These are phyloP conservation scores for Pilaira anomala DNA, from an alignment of 192 early-diverging fungal genomes.

Conservation along the genomic window DNA sequence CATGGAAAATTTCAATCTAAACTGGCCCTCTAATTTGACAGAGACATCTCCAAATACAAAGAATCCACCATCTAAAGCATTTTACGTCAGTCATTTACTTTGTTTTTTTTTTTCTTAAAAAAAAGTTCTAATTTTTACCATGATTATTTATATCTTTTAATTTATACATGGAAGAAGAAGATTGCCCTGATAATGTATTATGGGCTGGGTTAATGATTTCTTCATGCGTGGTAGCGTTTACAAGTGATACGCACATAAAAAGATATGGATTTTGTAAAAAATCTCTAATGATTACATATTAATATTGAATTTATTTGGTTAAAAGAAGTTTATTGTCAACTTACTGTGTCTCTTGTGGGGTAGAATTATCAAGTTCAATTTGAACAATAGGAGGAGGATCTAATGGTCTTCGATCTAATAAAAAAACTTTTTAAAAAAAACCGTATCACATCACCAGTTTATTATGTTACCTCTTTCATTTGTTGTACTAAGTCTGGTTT, in stretches of 20 bases:
- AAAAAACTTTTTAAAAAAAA: background rate
- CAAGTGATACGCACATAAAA: constrained; percentile 92
- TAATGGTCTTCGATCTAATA: constrained; percentile 24
- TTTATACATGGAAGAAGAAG: constrained; percentile 83
- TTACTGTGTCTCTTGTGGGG: constrained; percentile 20
- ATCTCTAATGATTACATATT: constrained; percentile 12
- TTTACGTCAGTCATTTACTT: background rate
- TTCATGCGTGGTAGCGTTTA: constrained; percentile 67
- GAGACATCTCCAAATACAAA: constrained; percentile 95
- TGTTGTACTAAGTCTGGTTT: constrained; percentile 27
- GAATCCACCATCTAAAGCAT: constrained; percentile 72
- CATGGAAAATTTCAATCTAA: constrained; percentile 75
- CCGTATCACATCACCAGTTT: no score
- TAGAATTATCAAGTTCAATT: constrained; percentile 13
- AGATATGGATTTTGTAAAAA: constrained; percentile 80
- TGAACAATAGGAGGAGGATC: constrained; percentile 36
- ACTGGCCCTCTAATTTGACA: constrained; percentile 79
- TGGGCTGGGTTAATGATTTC: constrained; percentile 71
- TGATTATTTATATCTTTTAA: constrained; percentile 78
- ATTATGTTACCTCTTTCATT: constrained; percentile 33
- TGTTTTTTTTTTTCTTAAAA: background rate
- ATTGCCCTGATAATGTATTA: constrained; percentile 81
- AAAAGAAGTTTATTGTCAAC: constrained; percentile 9
- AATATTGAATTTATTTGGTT: background rate
- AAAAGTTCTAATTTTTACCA: no score